Conservation (phyloP, 257 asterid genomes). For the Paraleonurus japonicus region DNA sequence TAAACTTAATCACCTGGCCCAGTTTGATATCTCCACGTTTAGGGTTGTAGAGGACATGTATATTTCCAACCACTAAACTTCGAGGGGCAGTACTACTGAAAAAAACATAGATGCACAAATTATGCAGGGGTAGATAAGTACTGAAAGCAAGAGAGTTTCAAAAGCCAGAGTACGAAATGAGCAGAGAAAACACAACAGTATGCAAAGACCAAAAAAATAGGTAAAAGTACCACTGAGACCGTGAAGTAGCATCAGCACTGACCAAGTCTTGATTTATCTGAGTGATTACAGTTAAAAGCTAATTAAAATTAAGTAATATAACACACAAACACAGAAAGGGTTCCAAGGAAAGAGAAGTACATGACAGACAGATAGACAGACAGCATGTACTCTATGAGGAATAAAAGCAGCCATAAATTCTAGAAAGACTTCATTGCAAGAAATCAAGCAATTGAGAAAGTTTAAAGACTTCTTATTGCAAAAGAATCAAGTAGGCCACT, state of each 20-base stretch:
- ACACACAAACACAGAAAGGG: background rate
- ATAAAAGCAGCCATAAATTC: background rate
- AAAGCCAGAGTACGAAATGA: background rate
- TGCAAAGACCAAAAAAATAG: slow-evolving; percentile 14
- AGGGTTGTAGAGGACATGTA: slow-evolving; percentile 84
- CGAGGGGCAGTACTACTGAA: slow-evolving; percentile 40
- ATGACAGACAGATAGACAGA: background rate
- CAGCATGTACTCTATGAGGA: background rate
- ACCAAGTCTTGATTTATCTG: slow-evolving; percentile 57
- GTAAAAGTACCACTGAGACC: slow-evolving; percentile 34
- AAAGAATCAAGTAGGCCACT: background rate
- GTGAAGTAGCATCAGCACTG: slow-evolving; percentile 28
- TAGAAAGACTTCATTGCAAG: background rate
- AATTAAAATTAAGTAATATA: background rate
- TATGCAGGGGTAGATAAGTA: slow-evolving; percentile 2
- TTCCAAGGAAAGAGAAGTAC: background rate
- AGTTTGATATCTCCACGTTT: slow-evolving; percentile 89
- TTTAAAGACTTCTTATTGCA: background rate
- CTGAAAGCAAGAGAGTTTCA: background rate
- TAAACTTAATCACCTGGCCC: slow-evolving; percentile 67
- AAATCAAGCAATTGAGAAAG: slow-evolving; percentile 1
- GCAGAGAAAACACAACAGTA: slow-evolving; percentile 1
- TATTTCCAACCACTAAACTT: slow-evolving; percentile 69
- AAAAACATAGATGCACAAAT: slow-evolving; percentile 25
- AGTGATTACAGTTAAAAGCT: slow-evolving; percentile 9